phyloP scores from a whole-genome alignment of 352 stramenopile species.

The Globisporangium parvum region DNA sequence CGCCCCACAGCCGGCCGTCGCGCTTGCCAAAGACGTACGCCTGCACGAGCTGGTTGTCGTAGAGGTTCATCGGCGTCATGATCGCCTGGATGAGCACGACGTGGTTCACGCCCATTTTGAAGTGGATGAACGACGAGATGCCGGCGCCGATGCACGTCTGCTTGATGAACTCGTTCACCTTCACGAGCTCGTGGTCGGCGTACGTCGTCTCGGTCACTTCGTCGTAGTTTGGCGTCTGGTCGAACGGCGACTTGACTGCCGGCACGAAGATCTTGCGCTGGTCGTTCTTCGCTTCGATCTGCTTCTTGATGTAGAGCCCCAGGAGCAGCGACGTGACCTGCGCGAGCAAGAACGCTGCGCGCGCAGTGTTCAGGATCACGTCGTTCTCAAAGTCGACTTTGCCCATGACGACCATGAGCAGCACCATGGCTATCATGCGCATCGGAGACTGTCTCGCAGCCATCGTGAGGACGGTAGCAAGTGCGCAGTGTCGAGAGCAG shows the following conservation, averaged over 20 bases:
- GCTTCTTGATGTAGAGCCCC: constrained; percentile 65
- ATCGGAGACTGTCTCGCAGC: constrained; percentile 58
- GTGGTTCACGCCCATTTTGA: constrained; percentile 85
- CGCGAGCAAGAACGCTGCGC: constrained; percentile 56
- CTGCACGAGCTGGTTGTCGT: constrained; percentile 74
- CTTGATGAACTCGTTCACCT: constrained; percentile 77
- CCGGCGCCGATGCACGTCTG: constrained; percentile 73
- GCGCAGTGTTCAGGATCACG: constrained; percentile 50
- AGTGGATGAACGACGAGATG: constrained; percentile 78
- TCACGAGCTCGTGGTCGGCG: constrained; percentile 54
- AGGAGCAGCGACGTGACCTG: constrained; percentile 56
- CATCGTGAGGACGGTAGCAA: constrained; percentile 17
- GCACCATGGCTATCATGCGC: constrained; percentile 82
- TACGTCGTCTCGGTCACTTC: constrained; percentile 81
- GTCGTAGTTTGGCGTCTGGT: constrained; percentile 72
- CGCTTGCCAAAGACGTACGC: constrained; percentile 63
- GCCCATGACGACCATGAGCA: constrained; percentile 82
- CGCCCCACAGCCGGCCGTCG: constrained; percentile 70
- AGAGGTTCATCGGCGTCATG: constrained; percentile 83
- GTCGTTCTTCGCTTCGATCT: constrained; percentile 73
- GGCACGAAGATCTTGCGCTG: constrained; percentile 76
- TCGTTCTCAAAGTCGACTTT: constrained; percentile 84
- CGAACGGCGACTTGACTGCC: constrained; percentile 63
- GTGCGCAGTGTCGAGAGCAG: not conserved
- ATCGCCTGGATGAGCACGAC: constrained; percentile 84